Evolutionary conservation across 495 filamentous ascomycete species (phyloP).

Genomic region (Rhizodiscina lignyota): DNA sequence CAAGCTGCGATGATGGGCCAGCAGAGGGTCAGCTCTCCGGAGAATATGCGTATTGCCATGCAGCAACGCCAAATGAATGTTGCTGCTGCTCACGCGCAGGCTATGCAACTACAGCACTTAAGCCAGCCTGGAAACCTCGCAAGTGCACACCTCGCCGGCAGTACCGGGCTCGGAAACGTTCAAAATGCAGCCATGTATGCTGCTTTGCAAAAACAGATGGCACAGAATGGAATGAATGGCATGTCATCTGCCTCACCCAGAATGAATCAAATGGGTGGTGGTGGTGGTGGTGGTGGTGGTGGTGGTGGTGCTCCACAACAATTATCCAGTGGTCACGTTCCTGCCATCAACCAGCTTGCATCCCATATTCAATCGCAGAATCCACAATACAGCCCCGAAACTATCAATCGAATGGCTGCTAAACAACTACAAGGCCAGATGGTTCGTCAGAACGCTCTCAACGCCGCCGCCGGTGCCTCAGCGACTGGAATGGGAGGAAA

Average conservation of each 20-base stretch:
- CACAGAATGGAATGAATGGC: slow-evolving; percentile 6
- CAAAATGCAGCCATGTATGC: slow-evolving; percentile 15
- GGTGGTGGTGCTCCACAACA: slow-evolving; percentile 9
- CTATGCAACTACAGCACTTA: slow-evolving; percentile 16
- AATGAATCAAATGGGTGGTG: slow-evolving; percentile 2
- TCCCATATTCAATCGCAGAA: slow-evolving; percentile 15
- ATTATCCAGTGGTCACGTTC: slow-evolving; percentile 20
- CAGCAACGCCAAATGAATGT: slow-evolving; percentile 5
- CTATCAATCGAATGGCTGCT: slow-evolving; percentile 12
- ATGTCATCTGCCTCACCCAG: slow-evolving; percentile 11
- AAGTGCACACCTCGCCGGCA: slow-evolving; percentile 7
- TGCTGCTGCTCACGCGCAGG: slow-evolving; percentile 4
- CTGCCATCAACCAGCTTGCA: slow-evolving; percentile 15
- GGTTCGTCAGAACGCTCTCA: slow-evolving; percentile 19
- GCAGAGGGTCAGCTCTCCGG: slow-evolving; percentile 39
- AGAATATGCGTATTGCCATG: slow-evolving; percentile 27
- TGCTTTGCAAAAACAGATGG: slow-evolving; percentile 9
- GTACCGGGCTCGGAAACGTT: slow-evolving; percentile 8
- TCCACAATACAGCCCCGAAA: slow-evolving; percentile 17
- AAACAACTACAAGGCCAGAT: slow-evolving; percentile 11
- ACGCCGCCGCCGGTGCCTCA: slow-evolving; percentile 18
- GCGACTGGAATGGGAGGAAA: slow-evolving; percentile 2
- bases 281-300: background rate
- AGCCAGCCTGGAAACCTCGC: slow-evolving; percentile 10
- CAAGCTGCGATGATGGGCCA: slow-evolving; percentile 40